These are phyloP conservation scores for Xerocomellus chrysenteron DNA, from an alignment of 768 basidiomycete genomes.

Conservation along the genomic window DNA sequence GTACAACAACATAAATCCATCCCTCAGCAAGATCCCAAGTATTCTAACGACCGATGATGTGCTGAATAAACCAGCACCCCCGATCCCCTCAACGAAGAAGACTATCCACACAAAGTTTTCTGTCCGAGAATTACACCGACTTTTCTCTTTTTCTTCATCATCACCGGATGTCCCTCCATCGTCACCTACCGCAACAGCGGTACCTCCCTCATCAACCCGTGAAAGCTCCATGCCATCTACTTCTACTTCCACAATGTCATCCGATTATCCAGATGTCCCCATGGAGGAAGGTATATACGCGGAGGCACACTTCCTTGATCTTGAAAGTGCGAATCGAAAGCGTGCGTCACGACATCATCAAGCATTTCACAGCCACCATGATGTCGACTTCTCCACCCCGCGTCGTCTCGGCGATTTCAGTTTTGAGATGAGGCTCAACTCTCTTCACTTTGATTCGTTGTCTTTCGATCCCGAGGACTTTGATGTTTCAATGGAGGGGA, in stretches of 20 bases:
- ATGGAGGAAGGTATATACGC: conserved; percentile 17
- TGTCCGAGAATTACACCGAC: conserved; percentile 36
- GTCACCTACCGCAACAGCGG: neutral
- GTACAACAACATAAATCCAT: conserved; percentile 28
- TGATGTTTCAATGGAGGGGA: conserved; percentile 25
- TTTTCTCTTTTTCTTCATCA: conserved; percentile 31
- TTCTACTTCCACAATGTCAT: conserved; percentile 14
- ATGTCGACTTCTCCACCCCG: neutral
- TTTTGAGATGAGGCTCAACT: conserved; percentile 68
- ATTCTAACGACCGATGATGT: conserved; percentile 10
- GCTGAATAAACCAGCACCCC: conserved; percentile 31
- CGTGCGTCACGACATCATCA: conserved; percentile 4
- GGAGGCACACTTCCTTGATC: conserved; percentile 17
- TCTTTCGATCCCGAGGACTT: conserved; percentile 67
- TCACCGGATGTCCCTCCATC: conserved; percentile 10
- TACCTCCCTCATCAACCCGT: neutral
- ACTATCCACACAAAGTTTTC: conserved; percentile 32
- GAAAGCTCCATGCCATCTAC: conserved; percentile 4
- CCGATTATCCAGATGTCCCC: conserved; percentile 16
- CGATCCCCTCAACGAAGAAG: conserved; percentile 34
- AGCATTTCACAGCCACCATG: neutral
- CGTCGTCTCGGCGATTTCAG: conserved; percentile 39
- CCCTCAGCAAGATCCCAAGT: conserved; percentile 15
- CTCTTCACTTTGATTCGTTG: conserved; percentile 69
- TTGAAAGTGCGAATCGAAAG: conserved; percentile 21